phyloP scores from a whole-genome alignment of 495 filamentous ascomycete genomes.

The Lichina pygmaea region DNA sequence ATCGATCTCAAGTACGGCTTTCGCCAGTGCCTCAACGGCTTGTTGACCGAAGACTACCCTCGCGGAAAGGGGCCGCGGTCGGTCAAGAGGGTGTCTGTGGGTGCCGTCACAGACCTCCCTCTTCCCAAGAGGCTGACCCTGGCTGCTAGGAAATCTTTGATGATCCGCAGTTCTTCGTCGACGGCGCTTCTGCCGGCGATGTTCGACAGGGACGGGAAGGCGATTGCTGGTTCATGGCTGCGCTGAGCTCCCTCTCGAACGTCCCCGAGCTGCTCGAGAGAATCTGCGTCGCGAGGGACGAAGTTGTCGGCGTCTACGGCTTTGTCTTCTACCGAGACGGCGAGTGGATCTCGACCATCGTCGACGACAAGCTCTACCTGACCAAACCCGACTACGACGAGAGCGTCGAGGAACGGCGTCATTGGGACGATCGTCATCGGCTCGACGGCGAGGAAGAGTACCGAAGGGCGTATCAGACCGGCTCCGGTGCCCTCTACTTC shows the following conservation, averaged over 20 bases:
- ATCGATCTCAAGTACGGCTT: conserved; percentile 37
- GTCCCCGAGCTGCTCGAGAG: conserved; percentile 53
- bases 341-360: conserved; percentile 74
- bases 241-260: conserved; percentile 58
- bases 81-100: conserved; percentile 34
- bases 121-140: background rate
- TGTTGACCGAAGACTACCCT: conserved; percentile 17
- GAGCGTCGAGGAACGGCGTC: conserved; percentile 28
- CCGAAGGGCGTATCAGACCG: conserved; percentile 43
- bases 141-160: conserved; percentile 51
- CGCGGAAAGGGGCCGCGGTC: conserved; percentile 23
- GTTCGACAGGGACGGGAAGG: conserved; percentile 25
- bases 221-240: conserved; percentile 83
- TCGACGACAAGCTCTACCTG: conserved; percentile 68
- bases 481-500: conserved; percentile 58
- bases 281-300: conserved; percentile 59
- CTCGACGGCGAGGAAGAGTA: conserved; percentile 56
- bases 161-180: conserved; percentile 57
- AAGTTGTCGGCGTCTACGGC: conserved; percentile 66
- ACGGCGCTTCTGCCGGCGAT: conserved; percentile 41
- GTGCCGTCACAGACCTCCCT: conserved; percentile 2
- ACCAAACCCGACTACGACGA: conserved; percentile 67
- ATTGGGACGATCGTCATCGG: conserved; percentile 47
- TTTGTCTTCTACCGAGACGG: conserved; percentile 88
- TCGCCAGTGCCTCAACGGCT: conserved; percentile 34